phyloP scores from a whole-genome alignment of 495 filamentous ascomycete genomes.

The Pseudoneurospora amorphoporcata region DNA sequence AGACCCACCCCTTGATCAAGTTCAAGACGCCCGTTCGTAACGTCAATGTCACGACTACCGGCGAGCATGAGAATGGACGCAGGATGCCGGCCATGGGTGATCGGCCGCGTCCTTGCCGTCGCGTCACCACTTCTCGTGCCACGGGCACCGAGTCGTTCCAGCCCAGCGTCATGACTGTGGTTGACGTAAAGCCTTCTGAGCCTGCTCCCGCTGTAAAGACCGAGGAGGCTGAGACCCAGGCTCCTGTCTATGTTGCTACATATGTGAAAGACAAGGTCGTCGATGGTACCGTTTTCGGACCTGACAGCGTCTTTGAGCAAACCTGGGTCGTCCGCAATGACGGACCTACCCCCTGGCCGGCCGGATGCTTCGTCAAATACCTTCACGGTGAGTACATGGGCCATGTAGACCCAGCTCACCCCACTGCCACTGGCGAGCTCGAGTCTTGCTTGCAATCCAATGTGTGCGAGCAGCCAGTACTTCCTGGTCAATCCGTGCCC shows the following conservation, averaged over 20 bases:
- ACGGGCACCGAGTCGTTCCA: slow-evolving; percentile 41
- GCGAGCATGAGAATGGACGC: slow-evolving; percentile 57
- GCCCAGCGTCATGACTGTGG: slow-evolving; percentile 60
- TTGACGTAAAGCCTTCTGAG: slow-evolving; percentile 56
- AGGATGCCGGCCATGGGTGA: slow-evolving; percentile 60
- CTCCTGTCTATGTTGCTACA: slow-evolving; percentile 50
- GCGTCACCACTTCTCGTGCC: slow-evolving; percentile 31
- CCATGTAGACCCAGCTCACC: slow-evolving; percentile 66
- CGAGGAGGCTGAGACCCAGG: slow-evolving; percentile 22
- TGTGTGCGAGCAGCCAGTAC: slow-evolving; percentile 54
- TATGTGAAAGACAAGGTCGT: slow-evolving; percentile 69
- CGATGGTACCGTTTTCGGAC: slow-evolving; percentile 63
- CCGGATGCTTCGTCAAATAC: slow-evolving; percentile 81
- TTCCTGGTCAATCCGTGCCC: slow-evolving; percentile 58
- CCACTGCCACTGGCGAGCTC: slow-evolving; percentile 61
- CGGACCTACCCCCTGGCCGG: slow-evolving; percentile 70
- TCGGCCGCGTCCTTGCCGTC: slow-evolving; percentile 19
- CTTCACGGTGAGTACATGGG: slow-evolving; percentile 94
- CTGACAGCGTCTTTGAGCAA: slow-evolving; percentile 69
- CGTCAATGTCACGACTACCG: slow-evolving; percentile 76
- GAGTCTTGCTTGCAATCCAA: slow-evolving; percentile 71
- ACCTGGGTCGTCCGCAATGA: slow-evolving; percentile 88
- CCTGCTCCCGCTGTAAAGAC: slow-evolving; percentile 13
- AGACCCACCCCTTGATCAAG: slow-evolving; percentile 91
- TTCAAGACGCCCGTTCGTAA: slow-evolving; percentile 90